Conservation (phyloP, 2,329 filamentous ascomycete genomes). For the Cordyceps fumosorosea region DNA sequence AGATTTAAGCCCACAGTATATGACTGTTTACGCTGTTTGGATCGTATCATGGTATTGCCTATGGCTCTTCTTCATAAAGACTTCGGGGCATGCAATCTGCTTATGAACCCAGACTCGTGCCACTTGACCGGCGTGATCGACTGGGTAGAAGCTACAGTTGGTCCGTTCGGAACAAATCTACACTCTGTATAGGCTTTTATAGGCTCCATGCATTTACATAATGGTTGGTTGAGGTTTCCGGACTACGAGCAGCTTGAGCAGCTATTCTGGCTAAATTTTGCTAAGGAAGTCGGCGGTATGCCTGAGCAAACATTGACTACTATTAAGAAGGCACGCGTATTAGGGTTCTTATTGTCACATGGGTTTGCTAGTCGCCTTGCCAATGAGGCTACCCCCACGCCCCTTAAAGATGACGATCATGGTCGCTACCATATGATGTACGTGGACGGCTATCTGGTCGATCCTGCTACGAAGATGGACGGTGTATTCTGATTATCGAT, state of each 20-base stretch:
- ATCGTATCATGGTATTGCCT: constrained; percentile 16
- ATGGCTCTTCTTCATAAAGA: constrained; percentile 34
- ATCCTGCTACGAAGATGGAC: constrained; percentile 27
- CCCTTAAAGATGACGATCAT: constrained; percentile 30
- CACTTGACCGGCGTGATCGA: constrained; percentile 34
- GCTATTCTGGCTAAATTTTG: constrained; percentile 29
- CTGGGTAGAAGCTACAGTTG: constrained; percentile 34
- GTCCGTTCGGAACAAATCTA: constrained; percentile 35
- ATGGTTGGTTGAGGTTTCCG: constrained; percentile 28
- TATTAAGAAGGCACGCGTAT: constrained; percentile 27
- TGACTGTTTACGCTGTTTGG: not conserved
- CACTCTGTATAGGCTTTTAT: constrained; percentile 28
- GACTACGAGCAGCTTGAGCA: constrained; percentile 25
- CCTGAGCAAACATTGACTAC: constrained; percentile 18
- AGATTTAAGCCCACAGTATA: not conserved
- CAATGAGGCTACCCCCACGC: constrained; percentile 27
- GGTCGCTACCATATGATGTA: constrained; percentile 32
- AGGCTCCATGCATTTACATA: constrained; percentile 28
- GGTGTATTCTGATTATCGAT: not conserved
- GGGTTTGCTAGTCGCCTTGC: constrained; percentile 34
- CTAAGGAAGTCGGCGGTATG: constrained; percentile 23
- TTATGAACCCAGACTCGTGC: constrained; percentile 30
- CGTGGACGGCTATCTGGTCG: constrained; percentile 31
- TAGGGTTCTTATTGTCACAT: constrained; percentile 27
- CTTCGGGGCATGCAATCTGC: constrained; percentile 32